A percentile compares a stretch with the other conserved stretches of the same genome.
Evolutionary conservation across 2,329 filamentous ascomycete species (phyloP).

Genomic region (Alternaria sp.): DNA sequence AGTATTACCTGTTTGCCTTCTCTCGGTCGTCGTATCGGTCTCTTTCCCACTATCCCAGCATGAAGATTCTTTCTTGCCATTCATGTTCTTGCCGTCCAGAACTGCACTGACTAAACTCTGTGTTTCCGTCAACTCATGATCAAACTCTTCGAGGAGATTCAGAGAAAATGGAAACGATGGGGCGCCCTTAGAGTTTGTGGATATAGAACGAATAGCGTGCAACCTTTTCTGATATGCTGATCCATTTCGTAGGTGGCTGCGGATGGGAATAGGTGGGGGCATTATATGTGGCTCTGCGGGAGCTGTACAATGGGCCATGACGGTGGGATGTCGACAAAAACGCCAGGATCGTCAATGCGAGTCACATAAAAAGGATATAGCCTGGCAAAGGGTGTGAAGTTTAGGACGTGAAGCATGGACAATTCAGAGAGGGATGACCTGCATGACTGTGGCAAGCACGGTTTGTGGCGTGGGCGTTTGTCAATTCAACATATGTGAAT

Average conservation of each 20-base stretch:
- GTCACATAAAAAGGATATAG: not conserved
- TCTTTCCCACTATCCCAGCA: not conserved
- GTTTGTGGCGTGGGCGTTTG: constrained; percentile 7
- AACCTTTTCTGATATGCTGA: constrained; percentile 1
- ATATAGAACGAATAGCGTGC: not conserved
- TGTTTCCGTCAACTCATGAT: constrained; percentile 6
- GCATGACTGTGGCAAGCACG: not conserved
- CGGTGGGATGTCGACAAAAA: not conserved
- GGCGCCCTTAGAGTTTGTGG: not conserved
- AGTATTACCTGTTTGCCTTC: not conserved
- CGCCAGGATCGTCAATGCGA: not conserved
- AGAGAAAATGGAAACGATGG: constrained; percentile 1
- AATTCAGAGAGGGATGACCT: constrained; percentile 7
- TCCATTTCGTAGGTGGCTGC: constrained; percentile 9
- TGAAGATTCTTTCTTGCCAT: not conserved
- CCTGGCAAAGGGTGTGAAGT: constrained; percentile 5
- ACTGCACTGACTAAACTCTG: constrained; percentile 3
- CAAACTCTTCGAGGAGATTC: constrained; percentile 4
- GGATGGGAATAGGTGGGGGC: constrained; percentile 15
- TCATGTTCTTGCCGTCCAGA: not conserved
- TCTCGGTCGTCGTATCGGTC: not conserved
- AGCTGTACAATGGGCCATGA: constrained; percentile 6
- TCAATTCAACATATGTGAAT: constrained; percentile 3
- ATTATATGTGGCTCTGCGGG: constrained; percentile 2
- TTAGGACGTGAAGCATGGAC: constrained; percentile 2